phyloP scores from a whole-genome alignment of 2,329 filamentous ascomycete genomes.

The Nemania serpens region DNA sequence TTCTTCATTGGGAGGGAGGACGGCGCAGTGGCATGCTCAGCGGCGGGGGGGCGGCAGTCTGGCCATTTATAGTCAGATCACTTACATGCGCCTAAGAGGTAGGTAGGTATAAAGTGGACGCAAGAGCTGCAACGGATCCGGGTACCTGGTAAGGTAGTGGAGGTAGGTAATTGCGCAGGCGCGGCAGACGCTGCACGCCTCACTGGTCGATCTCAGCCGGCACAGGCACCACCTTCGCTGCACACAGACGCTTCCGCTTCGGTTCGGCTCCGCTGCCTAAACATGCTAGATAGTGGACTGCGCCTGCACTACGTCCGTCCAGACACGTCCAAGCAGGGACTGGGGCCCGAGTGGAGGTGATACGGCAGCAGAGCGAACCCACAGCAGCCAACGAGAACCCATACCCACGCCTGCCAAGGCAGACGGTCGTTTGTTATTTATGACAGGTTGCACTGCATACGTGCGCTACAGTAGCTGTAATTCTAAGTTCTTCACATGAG shows the following conservation, averaged over 20 bases:
- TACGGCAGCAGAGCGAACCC: not conserved
- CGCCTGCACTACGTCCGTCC: no score
- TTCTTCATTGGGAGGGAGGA: no score
- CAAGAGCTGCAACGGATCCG: no score
- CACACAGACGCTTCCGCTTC: conserved; percentile 13
- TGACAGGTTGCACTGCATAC: not conserved
- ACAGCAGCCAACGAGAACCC: not conserved
- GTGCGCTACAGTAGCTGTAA: not conserved
- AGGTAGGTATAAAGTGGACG: no score
- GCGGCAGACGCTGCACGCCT: conserved; percentile 22
- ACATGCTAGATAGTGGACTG: not conserved
- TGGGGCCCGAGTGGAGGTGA: no score
- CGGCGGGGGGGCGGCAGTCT: conserved; percentile 1
- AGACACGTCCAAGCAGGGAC: no score
- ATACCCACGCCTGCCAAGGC: not conserved
- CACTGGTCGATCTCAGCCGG: conserved; percentile 17
- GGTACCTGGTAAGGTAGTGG: conserved; percentile 22
- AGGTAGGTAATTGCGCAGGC: conserved; percentile 18
- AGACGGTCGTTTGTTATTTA: not conserved
- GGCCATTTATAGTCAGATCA: not conserved
- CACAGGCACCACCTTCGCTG: not conserved
- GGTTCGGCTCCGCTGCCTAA: conserved; percentile 17
- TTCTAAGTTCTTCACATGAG: no score
- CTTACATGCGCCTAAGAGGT: no score
- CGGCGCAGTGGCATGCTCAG: no score